Conservation (phyloP, 768 basidiomycete species). For the Rhodosporidiobolus sp. region DNA sequence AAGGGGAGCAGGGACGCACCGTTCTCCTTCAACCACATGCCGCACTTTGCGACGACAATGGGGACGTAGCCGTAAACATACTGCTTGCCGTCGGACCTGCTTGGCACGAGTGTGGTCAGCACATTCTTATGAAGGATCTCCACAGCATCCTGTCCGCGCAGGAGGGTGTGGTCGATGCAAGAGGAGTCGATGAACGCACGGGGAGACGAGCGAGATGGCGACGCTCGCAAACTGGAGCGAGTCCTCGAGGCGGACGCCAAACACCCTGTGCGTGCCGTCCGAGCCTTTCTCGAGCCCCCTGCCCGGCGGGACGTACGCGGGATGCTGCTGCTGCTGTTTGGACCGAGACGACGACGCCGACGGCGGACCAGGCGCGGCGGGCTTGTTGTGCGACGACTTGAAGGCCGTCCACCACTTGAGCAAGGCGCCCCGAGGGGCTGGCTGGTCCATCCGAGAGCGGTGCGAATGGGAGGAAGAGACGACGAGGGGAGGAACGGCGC, state of each 20-base stretch:
- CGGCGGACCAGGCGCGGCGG: background rate
- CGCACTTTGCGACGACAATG: constrained; percentile 96
- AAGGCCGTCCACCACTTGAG: constrained; percentile 39
- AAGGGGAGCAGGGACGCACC: constrained; percentile 53
- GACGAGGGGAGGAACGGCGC: background rate
- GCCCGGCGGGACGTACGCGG: constrained; percentile 17
- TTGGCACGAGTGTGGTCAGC: background rate
- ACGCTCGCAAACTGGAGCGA: constrained; percentile 82
- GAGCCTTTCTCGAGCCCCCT: constrained; percentile 19
- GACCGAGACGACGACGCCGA: background rate
- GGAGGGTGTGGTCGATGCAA: background rate
- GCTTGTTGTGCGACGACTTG: background rate
- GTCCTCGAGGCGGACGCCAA: constrained; percentile 78
- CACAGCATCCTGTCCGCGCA: no score
- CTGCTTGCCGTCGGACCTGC: constrained; percentile 62
- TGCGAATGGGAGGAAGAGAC: background rate
- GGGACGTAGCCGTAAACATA: constrained; percentile 94
- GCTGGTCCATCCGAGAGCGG: constrained; percentile 4
- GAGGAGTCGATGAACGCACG: constrained; percentile 47
- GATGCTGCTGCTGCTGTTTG: background rate
- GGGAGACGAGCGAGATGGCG: constrained; percentile 84
- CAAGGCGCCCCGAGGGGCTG: constrained; percentile 18
- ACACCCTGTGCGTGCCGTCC: constrained; percentile 55
- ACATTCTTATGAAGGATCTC: background rate
- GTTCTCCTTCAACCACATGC: constrained; percentile 89